phyloP scores from a whole-genome alignment of 2,329 filamentous ascomycete genomes.

The Pseudonectria buxi region DNA sequence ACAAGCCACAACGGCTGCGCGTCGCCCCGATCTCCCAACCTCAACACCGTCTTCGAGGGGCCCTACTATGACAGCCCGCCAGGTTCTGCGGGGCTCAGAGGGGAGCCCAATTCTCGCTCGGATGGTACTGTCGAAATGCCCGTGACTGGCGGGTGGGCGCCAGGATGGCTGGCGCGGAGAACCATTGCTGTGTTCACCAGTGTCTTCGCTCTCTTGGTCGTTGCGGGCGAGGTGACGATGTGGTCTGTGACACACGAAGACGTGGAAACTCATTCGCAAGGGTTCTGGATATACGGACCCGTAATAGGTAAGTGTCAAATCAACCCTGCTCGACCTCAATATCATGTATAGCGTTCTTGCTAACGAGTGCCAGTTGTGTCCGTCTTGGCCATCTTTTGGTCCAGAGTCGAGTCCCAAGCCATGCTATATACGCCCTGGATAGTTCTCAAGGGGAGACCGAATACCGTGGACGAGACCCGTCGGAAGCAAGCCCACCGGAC shows the following conservation, averaged over 20 bases:
- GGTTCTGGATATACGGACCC: constrained; percentile 23
- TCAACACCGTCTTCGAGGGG: constrained; percentile 16
- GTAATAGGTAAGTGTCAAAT: constrained; percentile 19
- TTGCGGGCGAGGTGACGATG: constrained; percentile 18
- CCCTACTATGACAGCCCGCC: constrained; percentile 20
- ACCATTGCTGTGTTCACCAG: constrained; percentile 15
- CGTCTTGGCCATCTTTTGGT: constrained; percentile 20
- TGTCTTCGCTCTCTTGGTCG: constrained; percentile 13
- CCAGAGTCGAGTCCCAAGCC: constrained; percentile 22
- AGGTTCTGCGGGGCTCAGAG: constrained; percentile 7
- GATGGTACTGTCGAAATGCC: constrained; percentile 13
- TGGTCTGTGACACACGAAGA: constrained; percentile 16
- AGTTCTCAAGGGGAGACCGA: constrained; percentile 17
- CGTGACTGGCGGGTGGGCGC: constrained; percentile 20
- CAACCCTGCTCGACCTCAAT: not conserved
- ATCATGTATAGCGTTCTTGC: not conserved
- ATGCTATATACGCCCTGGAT: constrained; percentile 24
- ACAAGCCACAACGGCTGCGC: not conserved
- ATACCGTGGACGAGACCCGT: constrained; percentile 19
- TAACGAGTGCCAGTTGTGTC: constrained; percentile 15
- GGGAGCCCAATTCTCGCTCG: constrained; percentile 6
- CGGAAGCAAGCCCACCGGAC: constrained; percentile 22
- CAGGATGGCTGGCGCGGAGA: constrained; percentile 17
- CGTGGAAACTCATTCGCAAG: constrained; percentile 11
- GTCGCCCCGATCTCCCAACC: constrained; percentile 2